Base-by-base conservation (phyloP, 805 yeast species). In the Yamadazyma philogaea region DNA sequence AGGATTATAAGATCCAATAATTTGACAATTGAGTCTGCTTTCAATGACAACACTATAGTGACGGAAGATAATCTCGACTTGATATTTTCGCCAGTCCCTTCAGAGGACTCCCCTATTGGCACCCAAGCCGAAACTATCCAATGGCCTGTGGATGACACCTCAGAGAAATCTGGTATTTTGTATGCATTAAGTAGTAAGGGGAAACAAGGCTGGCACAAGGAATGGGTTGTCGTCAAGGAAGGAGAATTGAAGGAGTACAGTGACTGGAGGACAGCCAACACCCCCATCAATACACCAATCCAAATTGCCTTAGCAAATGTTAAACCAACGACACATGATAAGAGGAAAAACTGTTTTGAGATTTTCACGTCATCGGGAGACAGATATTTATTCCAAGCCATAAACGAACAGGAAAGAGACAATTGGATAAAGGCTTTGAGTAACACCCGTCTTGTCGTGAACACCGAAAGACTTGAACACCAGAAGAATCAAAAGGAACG, bases 121-220 rank as follows among this genome's bases (percentile, higher is more conserved):
- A 36, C 16, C 16, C 6, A 26, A 18, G n/a, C 40, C 1, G 34
- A 30, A 19, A 27, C 38, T 10, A 12, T 37, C 6, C 21, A 17
- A n/a, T 12, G 26, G 6, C 33, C 48, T 11, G 34, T 33, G 14
- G 44, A 46, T 19, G 42, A 48, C 19, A 32, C 41, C 8, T n/a
- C 7, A 11, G 48, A 43, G 31, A 46, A 42, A 31, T 44, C 49
- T 6, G 86, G 84, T 0, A 70, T 79, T 10, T 56, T 81, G n/a
- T 79, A 75, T 53, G 70, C 78, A 1, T 63, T 76, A 28, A 81
- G 82, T 0, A 84, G 83, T 0, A 79, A 77, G 44, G 79, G 81
- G 0, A 77, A 76, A 45, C 76, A 69, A 17, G 83, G 84, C 3
- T 89, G 96, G 96, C 95, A 87, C 59, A 87, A 87, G 54, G 89